A percentile compares a stretch with the other conserved stretches of the same genome.
Conservation (phyloP, 345 rosid species). For the Euphorbia lathyris region DNA sequence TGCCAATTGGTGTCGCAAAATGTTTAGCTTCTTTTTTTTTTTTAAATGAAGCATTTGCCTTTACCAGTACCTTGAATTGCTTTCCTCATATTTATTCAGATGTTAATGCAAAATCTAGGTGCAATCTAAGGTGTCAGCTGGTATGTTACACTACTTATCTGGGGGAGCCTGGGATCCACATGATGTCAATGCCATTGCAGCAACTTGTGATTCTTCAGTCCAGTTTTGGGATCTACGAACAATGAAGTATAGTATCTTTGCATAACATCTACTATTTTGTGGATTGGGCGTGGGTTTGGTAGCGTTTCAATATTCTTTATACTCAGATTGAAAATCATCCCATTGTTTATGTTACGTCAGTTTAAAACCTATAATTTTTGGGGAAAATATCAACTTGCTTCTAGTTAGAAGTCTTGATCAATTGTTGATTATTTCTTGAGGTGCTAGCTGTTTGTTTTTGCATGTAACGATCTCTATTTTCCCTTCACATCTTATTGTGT, state of each 20-base stretch:
- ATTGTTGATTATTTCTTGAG: not conserved
- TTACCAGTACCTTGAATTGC: constrained; percentile 16
- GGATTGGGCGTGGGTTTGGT: not conserved
- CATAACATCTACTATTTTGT: not conserved
- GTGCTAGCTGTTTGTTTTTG: not conserved
- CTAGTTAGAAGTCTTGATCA: not conserved
- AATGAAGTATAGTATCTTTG: constrained; percentile 56
- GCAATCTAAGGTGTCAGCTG: constrained; percentile 73
- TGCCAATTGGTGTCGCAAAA: not conserved
- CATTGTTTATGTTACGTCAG: not conserved
- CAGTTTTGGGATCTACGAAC: constrained; percentile 87
- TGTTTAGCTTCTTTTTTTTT: not conserved
- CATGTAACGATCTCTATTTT: not conserved
- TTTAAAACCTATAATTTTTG: not conserved
- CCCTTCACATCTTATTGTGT: not conserved
- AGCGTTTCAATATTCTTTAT: not conserved
- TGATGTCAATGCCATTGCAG: constrained; percentile 69
- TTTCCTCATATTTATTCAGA: constrained; percentile 27
- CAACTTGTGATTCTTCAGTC: constrained; percentile 80
- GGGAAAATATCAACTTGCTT: not conserved
- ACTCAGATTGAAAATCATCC: not conserved
- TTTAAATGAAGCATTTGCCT: not conserved
- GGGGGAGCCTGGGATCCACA: constrained; percentile 98
- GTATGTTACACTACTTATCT: constrained; percentile 73
- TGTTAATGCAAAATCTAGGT: constrained; percentile 46